These are phyloP conservation scores for Boletus coccyginus DNA, from an alignment of 768 basidiomycete genomes.

Conservation along the genomic window DNA sequence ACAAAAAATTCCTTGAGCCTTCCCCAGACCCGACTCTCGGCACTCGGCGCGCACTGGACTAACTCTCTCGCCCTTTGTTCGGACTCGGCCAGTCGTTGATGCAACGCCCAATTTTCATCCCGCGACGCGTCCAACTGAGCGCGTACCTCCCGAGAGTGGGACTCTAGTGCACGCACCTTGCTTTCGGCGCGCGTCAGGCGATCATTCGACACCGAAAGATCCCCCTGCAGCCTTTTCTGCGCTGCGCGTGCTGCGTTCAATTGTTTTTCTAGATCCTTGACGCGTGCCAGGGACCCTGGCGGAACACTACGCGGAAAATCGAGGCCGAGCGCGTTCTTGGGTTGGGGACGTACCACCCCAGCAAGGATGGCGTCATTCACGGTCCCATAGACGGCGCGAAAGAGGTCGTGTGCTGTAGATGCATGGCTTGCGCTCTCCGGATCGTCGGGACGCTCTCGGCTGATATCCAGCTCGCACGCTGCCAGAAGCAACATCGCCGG, in stretches of 20 bases:
- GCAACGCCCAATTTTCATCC: conserved; percentile 22
- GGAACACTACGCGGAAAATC: conserved; percentile 16
- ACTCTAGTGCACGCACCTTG: conserved; percentile 17
- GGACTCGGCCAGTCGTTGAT: conserved; percentile 21
- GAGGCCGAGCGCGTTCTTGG: conserved; percentile 25
- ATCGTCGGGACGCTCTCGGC: conserved; percentile 23
- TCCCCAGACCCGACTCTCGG: conserved; percentile 26
- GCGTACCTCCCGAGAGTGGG: conserved; percentile 20
- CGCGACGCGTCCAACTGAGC: conserved; percentile 16
- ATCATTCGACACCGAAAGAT: conserved; percentile 13
- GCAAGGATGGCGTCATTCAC: conserved; percentile 20
- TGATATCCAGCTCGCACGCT: conserved; percentile 34
- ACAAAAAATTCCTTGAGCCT: conserved; percentile 29
- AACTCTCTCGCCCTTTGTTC: conserved; percentile 22
- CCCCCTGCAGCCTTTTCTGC: conserved; percentile 20
- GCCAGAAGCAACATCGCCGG: conserved; percentile 31
- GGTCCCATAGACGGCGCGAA: conserved; percentile 30
- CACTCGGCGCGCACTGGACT: conserved; percentile 8
- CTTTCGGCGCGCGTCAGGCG: conserved; percentile 15
- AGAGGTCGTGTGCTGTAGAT: conserved; percentile 26
- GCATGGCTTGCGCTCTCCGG: conserved; percentile 21
- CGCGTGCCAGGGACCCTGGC: conserved; percentile 5
- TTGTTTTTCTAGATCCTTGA: conserved; percentile 26
- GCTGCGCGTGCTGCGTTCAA: conserved; percentile 11
- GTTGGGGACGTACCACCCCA: conserved; percentile 9